Evolutionary conservation across 2,329 filamentous ascomycete species (phyloP), one percentile per base, ranked within the genome.

Genomic region (Colletotrichum theobromicola): DNA sequence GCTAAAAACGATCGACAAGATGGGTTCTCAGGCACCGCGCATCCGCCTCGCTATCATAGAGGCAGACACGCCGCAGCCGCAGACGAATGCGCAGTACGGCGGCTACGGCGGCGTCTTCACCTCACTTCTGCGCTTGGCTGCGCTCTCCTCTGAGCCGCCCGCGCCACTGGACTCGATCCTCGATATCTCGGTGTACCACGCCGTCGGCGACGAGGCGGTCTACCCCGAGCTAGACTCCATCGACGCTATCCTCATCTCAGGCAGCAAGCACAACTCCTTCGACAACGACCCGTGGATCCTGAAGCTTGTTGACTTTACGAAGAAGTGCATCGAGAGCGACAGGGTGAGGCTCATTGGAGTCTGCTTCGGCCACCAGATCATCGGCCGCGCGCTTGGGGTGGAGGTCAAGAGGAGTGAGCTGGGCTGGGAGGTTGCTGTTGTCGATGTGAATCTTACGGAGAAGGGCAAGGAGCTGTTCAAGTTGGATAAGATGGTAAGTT

Each of bases 311-410:
- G 91, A 92, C 2, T 98, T 92, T 79, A 91, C 90, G 65, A 86
- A 88, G 77, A 78, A 84, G 7, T 87, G 94, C 4, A 87, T 94
- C 37, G 86, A 87, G 15, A 89, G 93, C 76, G 86, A 88, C 30
- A 87, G 91, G 1, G 90, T 97, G 9, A 90, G 91, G 42, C 84
- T 96, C n/a, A 88, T 98, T 18, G 95, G 95, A 13, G 89, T 97
- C 18, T 98, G 95, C 84, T 98, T 96, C 82, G 95, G 95, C 7
- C 95, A 97, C 82, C 95, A 98, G 85, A 95, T 98, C 79, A 85
- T 97, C 57, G 94, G 90, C 2, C 88, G 95, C 67, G 94, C 94
- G 2, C 81, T 96, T 77, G 94, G 92, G 5, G 89, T 85, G 24
- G 89, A 90, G 78, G 93, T 97, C 4, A 92, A 88, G 42, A 86